Base-by-base conservation (phyloP, 192 early-diverging fungal genomes). In the Linnemannia elongata region DNA sequence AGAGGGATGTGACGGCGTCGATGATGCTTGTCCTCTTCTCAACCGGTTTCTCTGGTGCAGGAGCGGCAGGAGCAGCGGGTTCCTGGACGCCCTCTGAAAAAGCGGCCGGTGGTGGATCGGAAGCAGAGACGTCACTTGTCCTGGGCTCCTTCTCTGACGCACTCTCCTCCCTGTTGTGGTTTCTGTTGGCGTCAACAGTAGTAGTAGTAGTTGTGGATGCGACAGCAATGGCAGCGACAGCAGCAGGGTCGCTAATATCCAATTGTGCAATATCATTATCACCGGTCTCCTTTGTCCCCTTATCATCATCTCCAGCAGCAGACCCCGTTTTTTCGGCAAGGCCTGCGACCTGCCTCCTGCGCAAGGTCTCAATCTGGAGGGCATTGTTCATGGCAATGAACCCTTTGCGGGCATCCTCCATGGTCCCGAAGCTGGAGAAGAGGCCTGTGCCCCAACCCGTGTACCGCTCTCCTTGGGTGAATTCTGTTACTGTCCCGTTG, bases 11-110 rank as follows among this genome's bases (percentile, higher is more conserved):
- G 17, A 79, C 77, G 0, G 74, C 83, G 13, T 55, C 78, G 49
- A 85, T 85, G 55, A 85, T 76, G 39, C 83, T 85, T 36, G 74
- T 76, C 8, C 83, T 69, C 8, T 85, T 85, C 68, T 84, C 82
- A 2, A 69, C 77, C 12, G 77, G 73, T 22, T 84, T 84, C 27
- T 74, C 63, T 41, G 39, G 10, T 12, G 60, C 63, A 30, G 42
- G 60, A 12, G 30, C 8, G 33, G 60, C 10, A 13, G 60, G 12
- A 15, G 60, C 27, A 66, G 9, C 10, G 5, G 18, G 18, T 52
- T 52, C 49, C 49, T 52, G 49, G 17, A 22, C 18, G 3, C 60
- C 60, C 27, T 66, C 60, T 66, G 30, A 66, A 12, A 66, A 66
- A 9, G 57, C n/a, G n/a, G n/a, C 15, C 13, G 60, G 10, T 66